These are phyloP conservation scores for Marasmius tenuissimus DNA, from an alignment of 1,284 basidiomycete genomes.

Conservation along the genomic window DNA sequence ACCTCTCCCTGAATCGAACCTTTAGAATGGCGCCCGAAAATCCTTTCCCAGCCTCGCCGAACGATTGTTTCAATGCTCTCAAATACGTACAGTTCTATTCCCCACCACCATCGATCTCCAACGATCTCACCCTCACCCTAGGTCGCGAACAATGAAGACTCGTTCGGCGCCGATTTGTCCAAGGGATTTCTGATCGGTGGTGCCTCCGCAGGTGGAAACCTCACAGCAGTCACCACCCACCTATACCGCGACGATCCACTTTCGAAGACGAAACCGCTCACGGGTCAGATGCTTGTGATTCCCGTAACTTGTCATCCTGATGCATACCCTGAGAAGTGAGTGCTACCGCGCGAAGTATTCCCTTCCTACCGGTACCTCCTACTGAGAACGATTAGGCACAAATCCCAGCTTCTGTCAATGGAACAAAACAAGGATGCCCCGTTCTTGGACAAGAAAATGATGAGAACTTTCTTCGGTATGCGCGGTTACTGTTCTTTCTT, in stretches of 20 bases:
- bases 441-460: neutral
- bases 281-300: conserved; percentile 6
- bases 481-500: neutral
- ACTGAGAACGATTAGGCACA: neutral
- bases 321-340: conserved; percentile 7
- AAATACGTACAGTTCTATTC: conserved; percentile 7
- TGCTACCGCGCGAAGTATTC: neutral
- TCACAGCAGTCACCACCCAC: conserved; percentile 8
- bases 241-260: conserved; percentile 9
- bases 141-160: conserved; percentile 1
- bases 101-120: neutral
- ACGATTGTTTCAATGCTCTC: conserved; percentile 11
- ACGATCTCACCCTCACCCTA: neutral
- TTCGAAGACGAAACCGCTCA: conserved; percentile 5
- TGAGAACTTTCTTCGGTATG: neutral
- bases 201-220: conserved; percentile 8
- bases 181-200: conserved; percentile 11
- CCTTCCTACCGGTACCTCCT: no score
- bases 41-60: conserved; percentile 6
- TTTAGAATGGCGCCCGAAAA: neutral
- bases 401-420: neutral
- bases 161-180: conserved; percentile 3
- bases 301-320: conserved; percentile 4
- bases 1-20: neutral
- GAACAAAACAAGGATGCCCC: conserved; percentile 5